Percentiles rank a stretch among this genome's conserved stretches.
Evolutionary conservation across 495 filamentous ascomycete species (phyloP).

Genomic region (Aspergillus saccharolyticus): DNA sequence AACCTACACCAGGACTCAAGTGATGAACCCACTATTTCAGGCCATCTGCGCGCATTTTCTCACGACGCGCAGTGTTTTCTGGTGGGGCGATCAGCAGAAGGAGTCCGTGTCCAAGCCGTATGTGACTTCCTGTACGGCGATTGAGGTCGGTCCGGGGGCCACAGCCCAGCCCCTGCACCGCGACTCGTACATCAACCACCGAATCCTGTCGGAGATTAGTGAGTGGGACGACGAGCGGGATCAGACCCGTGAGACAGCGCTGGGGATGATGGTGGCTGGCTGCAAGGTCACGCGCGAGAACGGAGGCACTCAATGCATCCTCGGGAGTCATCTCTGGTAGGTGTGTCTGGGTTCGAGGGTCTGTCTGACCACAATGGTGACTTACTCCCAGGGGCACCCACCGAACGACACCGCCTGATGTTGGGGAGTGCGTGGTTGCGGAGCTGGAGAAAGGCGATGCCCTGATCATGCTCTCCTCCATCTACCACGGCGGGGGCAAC

Average conservation of each 20-base stretch:
- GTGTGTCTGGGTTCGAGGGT: constrained; percentile 16
- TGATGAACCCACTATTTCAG: constrained; percentile 24
- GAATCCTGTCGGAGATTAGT: constrained; percentile 3
- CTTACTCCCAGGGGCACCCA: background rate
- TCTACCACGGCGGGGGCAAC: constrained; percentile 30
- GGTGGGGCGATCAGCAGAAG: constrained; percentile 20
- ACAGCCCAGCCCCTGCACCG: constrained; percentile 30
- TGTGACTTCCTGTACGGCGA: constrained; percentile 21
- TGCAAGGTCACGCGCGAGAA: constrained; percentile 29
- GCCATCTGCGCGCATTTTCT: constrained; percentile 23
- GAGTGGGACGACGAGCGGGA: constrained; percentile 16
- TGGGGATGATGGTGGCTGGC: constrained; percentile 33
- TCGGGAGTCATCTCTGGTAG: constrained; percentile 36
- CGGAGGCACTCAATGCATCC: constrained; percentile 42
- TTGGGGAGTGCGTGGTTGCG: constrained; percentile 20
- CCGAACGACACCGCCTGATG: constrained; percentile 11
- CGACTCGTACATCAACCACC: constrained; percentile 29
- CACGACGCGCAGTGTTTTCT: constrained; percentile 18
- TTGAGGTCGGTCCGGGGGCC: constrained; percentile 28
- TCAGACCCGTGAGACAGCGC: constrained; percentile 20
- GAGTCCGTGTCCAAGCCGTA: constrained; percentile 25
- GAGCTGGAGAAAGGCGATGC: constrained; percentile 33
- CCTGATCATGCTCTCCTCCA: constrained; percentile 33
- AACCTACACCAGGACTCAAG: constrained; percentile 22
- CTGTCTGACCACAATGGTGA: background rate